These are phyloP conservation scores for Geranium rotundifolium DNA, from an alignment of 345 rosid genomes.

Conservation along the genomic window DNA sequence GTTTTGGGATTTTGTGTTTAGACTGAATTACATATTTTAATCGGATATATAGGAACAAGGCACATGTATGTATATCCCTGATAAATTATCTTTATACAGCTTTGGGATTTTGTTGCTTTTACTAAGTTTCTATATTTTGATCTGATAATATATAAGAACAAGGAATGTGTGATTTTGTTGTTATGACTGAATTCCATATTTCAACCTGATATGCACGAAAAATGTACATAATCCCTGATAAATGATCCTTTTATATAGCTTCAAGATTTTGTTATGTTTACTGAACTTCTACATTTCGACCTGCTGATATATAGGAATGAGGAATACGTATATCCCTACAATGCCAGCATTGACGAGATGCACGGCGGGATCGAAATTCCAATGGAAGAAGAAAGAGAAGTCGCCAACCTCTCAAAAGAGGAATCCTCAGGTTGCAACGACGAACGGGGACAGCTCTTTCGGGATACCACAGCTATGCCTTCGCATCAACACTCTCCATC, in stretches of 20 bases:
- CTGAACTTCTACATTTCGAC: neutral
- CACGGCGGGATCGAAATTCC: constrained; percentile 67
- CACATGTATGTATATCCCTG: too few species aligned
- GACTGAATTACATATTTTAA: too few species aligned
- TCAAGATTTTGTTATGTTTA: constrained; percentile 1
- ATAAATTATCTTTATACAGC: neutral
- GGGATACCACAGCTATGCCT: constrained; percentile 67
- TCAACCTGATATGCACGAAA: constrained; percentile 7
- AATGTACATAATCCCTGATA: neutral
- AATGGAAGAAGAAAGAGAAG: constrained; percentile 96
- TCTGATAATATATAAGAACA: too few species aligned
- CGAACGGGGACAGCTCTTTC: constrained; percentile 53
- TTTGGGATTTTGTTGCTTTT: constrained; percentile 6
- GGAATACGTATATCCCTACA: constrained; percentile 67
- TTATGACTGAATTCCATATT: constrained; percentile 6
- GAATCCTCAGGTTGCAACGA: constrained; percentile 60
- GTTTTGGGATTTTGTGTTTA: too few species aligned
- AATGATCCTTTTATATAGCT: constrained; percentile 1
- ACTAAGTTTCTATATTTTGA: neutral
- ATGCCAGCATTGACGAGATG: constrained; percentile 95
- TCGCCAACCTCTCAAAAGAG: constrained; percentile 48
- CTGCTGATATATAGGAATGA: constrained; percentile 36
- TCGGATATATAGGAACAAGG: neutral
- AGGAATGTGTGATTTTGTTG: constrained; percentile 3
- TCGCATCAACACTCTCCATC: constrained; percentile 74